Evolutionary conservation across 1,284 basidiomycete genomes (phyloP).

Genomic region (Heterobasidion annosum): DNA sequence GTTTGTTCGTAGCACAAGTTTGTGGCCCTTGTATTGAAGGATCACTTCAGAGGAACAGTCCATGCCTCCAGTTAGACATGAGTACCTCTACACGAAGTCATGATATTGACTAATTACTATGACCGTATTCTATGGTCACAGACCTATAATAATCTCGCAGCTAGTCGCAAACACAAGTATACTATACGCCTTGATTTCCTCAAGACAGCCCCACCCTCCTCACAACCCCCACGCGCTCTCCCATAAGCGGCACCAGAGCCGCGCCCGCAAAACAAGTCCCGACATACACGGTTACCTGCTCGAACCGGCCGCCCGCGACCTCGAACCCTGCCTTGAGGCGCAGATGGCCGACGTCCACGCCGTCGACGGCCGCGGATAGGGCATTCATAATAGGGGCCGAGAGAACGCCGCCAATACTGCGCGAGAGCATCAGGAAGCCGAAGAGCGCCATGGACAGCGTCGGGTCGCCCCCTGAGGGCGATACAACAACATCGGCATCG

Average conservation of each 20-base stretch:
- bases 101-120: background rate
- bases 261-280: slow-evolving; percentile 27
- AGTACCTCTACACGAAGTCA: too few relatives aligned
- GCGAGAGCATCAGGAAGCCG: slow-evolving; percentile 26
- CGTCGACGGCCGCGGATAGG: slow-evolving; percentile 9
- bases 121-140: background rate
- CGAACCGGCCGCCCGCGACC: slow-evolving; percentile 23
- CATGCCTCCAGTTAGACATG: too few relatives aligned
- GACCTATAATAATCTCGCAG: background rate
- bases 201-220: too few relatives aligned
- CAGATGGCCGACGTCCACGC: background rate
- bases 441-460: slow-evolving; percentile 23
- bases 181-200: too few relatives aligned
- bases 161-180: too few relatives aligned
- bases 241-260: slow-evolving; percentile 17
- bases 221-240: slow-evolving; percentile 8
- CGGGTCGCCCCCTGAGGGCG: slow-evolving; percentile 24
- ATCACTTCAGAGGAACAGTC: too few relatives aligned
- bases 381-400: slow-evolving; percentile 31
- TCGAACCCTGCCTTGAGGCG: slow-evolving; percentile 19
- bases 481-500: background rate
- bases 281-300: slow-evolving; percentile 25
- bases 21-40: too few relatives aligned
- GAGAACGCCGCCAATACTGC: slow-evolving; percentile 31
- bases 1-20: too few relatives aligned